Percentiles rank a stretch among this genome's conserved stretches.
Conservation (phyloP, 2,329 filamentous ascomycete species). For the Colletotrichum sp. region DNA sequence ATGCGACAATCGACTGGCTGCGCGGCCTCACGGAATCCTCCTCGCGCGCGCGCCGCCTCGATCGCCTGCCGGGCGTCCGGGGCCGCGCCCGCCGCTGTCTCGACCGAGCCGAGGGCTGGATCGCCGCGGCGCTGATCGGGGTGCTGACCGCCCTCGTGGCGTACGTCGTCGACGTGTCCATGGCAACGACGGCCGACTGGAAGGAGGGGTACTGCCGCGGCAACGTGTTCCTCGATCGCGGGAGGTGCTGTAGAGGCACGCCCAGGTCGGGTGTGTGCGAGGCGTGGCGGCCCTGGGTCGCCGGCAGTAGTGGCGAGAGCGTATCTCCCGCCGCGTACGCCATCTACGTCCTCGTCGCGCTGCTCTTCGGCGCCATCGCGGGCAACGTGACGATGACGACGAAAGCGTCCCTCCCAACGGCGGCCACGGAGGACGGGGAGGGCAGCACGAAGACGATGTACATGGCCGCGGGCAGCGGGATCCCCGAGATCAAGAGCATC, state of each 20-base stretch:
- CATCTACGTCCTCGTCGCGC: constrained; percentile 30
- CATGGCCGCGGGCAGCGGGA: constrained; percentile 63
- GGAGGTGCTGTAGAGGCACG: constrained; percentile 50
- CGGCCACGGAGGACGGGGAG: neutral
- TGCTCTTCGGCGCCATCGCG: constrained; percentile 28
- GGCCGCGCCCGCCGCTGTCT: constrained; percentile 34
- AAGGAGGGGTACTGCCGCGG: constrained; percentile 60
- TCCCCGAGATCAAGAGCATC: constrained; percentile 68
- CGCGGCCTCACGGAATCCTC: constrained; percentile 66
- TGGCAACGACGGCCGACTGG: constrained; percentile 60
- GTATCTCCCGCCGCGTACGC: constrained; percentile 26
- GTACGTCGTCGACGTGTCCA: constrained; percentile 59
- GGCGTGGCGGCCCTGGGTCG: constrained; percentile 49
- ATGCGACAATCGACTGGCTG: constrained; percentile 67
- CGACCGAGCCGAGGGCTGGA: constrained; percentile 60
- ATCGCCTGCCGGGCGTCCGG: constrained; percentile 37
- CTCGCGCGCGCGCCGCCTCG: constrained; percentile 33
- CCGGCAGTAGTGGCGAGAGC: neutral
- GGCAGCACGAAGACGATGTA: constrained; percentile 57
- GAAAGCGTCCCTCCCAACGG: constrained; percentile 49
- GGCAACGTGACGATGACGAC: constrained; percentile 35
- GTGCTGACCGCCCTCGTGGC: constrained; percentile 59
- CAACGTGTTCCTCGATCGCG: constrained; percentile 49
- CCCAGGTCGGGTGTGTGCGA: constrained; percentile 29
- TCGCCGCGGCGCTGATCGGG: constrained; percentile 59